Conservation (phyloP, 176 grass and related monocot species). For the Lolium rigidum region DNA sequence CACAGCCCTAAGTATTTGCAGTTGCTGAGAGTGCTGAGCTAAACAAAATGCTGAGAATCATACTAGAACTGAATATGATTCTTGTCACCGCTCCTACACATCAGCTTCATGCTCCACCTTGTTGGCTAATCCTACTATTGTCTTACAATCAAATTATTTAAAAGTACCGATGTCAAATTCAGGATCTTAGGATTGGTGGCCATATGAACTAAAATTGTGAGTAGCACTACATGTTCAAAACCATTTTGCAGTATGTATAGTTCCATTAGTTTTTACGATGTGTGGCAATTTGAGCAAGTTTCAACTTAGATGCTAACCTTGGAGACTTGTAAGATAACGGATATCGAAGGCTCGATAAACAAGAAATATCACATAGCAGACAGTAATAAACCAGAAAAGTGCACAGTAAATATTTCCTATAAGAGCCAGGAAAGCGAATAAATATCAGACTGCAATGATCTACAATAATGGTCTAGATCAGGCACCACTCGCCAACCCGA, state of each 20-base stretch:
- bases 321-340: too few species aligned
- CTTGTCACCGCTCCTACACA: constrained; percentile 6
- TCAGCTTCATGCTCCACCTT: constrained; percentile 7
- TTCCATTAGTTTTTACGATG: neutral
- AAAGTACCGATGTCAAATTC: constrained; percentile 20
- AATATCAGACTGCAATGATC: neutral
- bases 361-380: neutral
- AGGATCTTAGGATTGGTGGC: neutral
- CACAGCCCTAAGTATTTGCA: too few species aligned
- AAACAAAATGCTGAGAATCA: constrained; percentile 4
- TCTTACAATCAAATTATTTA: neutral
- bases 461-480: neutral
- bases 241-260: neutral
- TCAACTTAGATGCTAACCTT: neutral
- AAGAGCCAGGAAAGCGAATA: neutral
- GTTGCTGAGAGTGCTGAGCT: neutral
- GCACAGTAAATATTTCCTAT: neutral
- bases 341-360: neutral
- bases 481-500: neutral
- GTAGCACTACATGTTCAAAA: constrained; percentile 2
- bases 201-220: neutral
- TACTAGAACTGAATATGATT: constrained; percentile 3
- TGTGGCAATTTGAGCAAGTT: neutral
- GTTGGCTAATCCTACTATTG: neutral
- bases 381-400: constrained; percentile 14